phyloP scores from a whole-genome alignment of 768 basidiomycete species.

The Heimioporus sp. region DNA sequence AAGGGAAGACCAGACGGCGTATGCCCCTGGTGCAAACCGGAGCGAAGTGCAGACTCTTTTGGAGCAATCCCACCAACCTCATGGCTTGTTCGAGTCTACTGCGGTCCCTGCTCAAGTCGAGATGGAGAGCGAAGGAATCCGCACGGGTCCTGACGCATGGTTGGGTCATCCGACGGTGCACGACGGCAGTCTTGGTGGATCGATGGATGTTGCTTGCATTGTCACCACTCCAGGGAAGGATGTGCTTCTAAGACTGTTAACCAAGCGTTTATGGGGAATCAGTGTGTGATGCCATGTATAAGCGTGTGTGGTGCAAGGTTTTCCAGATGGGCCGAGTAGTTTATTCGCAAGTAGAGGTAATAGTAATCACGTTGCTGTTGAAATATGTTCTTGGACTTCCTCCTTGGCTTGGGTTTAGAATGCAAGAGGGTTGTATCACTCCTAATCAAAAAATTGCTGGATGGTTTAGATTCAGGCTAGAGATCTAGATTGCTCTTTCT shows the following conservation, averaged over 20 bases:
- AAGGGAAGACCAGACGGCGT: conserved; percentile 61
- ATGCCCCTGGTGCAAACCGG: conserved; percentile 64
- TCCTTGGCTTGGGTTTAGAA: no score
- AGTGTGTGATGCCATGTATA: background rate
- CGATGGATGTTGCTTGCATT: conserved; percentile 45
- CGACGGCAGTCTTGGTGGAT: conserved; percentile 20
- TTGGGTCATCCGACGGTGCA: conserved; percentile 18
- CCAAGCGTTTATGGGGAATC: conserved; percentile 55
- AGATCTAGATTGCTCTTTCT: no score
- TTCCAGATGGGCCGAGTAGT: no score
- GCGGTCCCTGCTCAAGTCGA: conserved; percentile 56
- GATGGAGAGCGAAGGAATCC: conserved; percentile 34
- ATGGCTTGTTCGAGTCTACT: conserved; percentile 45
- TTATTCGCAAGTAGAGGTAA: no score
- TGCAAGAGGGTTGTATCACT: no score
- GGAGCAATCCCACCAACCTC: conserved; percentile 33
- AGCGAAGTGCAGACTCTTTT: conserved; percentile 57
- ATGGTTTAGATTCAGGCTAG: no score
- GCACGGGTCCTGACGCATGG: conserved; percentile 17
- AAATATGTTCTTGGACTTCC: no score
- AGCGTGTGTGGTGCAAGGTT: background rate
- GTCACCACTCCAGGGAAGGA: conserved; percentile 64
- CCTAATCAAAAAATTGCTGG: no score
- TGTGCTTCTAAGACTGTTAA: conserved; percentile 45
- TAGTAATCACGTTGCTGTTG: no score